phyloP scores from a whole-genome alignment of 148 eudicot genomes.

The Camellia japonica region DNA sequence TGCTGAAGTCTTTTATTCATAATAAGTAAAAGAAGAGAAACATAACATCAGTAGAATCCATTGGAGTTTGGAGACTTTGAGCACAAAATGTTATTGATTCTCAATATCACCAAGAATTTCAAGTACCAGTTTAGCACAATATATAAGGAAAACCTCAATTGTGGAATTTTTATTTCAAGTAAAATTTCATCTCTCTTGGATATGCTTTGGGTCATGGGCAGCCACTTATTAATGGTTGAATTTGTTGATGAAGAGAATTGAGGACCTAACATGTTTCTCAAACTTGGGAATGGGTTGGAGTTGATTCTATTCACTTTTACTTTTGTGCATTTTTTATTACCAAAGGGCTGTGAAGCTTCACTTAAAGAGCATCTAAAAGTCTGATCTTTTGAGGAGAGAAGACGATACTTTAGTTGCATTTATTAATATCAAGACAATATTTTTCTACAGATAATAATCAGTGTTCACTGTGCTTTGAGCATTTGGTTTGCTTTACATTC shows the following conservation, averaged over 20 bases:
- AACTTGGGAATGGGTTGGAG: not conserved
- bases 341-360: conserved; percentile 1
- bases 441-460: not conserved
- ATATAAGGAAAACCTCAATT: not conserved
- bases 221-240: not conserved
- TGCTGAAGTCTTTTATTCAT: not conserved
- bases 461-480: not conserved
- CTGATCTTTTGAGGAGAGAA: conserved; percentile 3
- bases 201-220: not conserved
- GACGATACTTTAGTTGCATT: not conserved
- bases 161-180: not conserved
- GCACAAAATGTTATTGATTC: not conserved
- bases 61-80: not conserved
- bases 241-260: not conserved
- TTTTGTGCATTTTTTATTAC: not conserved
- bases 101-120: not conserved
- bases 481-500: not conserved
- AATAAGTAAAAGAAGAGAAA: not conserved
- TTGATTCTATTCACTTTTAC: not conserved
- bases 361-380: not conserved
- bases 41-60: not conserved
- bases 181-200: not conserved
- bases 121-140: not conserved
- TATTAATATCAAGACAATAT: not conserved
- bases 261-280: not conserved